A percentile compares a stretch with the other conserved stretches of the same genome.
Evolutionary conservation across 1,139 yeast species (phyloP).

Genomic region (Geotrichum aggregatum): DNA sequence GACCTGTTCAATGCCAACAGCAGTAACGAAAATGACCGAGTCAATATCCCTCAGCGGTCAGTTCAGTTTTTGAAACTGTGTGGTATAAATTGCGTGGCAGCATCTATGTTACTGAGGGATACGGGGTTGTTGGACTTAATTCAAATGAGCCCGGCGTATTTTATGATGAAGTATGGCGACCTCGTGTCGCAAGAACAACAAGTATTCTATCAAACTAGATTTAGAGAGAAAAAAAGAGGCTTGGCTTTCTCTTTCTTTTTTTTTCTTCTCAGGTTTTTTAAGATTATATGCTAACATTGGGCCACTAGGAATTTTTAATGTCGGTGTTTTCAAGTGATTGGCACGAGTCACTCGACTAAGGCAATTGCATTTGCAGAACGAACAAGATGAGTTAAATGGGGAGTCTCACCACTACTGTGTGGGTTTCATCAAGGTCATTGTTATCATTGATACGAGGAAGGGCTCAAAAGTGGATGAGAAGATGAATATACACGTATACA

Average conservation of each 20-base stretch:
- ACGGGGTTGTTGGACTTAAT: conserved; percentile 10
- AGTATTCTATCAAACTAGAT: not conserved
- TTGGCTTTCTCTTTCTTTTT: no score
- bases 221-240: no score
- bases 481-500: no score
- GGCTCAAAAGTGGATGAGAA: no score
- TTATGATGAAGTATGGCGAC: conserved; percentile 19
- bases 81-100: conserved; percentile 20
- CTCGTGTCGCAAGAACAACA: conserved; percentile 11
- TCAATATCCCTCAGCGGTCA: conserved; percentile 9
- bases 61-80: conserved; percentile 17
- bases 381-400: no score
- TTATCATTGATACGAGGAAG: no score
- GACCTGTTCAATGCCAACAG: conserved; percentile 13
- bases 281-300: not conserved
- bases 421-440: no score
- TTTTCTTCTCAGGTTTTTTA: not conserved
- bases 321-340: conserved; percentile 12
- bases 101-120: conserved; percentile 14
- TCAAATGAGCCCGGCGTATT: conserved; percentile 13
- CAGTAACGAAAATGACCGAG: no score
- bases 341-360: not conserved
- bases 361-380: no score
- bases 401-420: no score
- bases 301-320: conserved; percentile 8